A percentile compares a stretch with the other conserved stretches of the same genome.
Conservation (phyloP, 805 yeast species). For the Yamadazyma nakazawae region DNA sequence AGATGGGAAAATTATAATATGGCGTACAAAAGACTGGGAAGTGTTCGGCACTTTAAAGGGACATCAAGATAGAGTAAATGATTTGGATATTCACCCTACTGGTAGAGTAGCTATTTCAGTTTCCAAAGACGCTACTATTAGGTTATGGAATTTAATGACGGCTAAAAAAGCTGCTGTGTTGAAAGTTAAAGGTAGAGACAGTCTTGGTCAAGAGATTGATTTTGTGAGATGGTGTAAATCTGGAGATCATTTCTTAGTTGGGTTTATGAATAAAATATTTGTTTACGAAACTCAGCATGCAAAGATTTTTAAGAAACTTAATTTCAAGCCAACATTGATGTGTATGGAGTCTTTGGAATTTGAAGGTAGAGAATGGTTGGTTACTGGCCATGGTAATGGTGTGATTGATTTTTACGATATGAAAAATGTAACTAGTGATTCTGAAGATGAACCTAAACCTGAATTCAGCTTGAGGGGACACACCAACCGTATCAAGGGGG, state of each 20-base stretch:
- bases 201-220: constrained; percentile 62
- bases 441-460: constrained; percentile 39
- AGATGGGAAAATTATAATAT: constrained; percentile 83
- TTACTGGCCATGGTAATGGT: constrained; percentile 73
- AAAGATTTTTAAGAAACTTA: constrained; percentile 50
- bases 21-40: constrained; percentile 99
- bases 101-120: constrained; percentile 90
- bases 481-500: constrained; percentile 78
- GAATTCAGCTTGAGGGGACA: constrained; percentile 72
- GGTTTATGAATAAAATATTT: constrained; percentile 60
- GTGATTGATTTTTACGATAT: constrained; percentile 54
- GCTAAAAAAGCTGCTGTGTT: constrained; percentile 86
- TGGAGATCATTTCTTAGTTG: constrained; percentile 78
- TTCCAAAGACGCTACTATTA: constrained; percentile 76
- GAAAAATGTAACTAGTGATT: constrained; percentile 24
- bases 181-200: constrained; percentile 67
- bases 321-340: constrained; percentile 60
- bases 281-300: constrained; percentile 65
- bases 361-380: constrained; percentile 52
- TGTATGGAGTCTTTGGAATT: constrained; percentile 52
- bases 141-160: constrained; percentile 96
- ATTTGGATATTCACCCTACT: constrained; percentile 83
- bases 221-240: constrained; percentile 61
- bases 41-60: constrained; percentile 84
- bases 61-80: constrained; percentile 79